These are phyloP conservation scores for Podaxis carcinomalis DNA, from an alignment of 768 basidiomycete species.

Conservation along the genomic window DNA sequence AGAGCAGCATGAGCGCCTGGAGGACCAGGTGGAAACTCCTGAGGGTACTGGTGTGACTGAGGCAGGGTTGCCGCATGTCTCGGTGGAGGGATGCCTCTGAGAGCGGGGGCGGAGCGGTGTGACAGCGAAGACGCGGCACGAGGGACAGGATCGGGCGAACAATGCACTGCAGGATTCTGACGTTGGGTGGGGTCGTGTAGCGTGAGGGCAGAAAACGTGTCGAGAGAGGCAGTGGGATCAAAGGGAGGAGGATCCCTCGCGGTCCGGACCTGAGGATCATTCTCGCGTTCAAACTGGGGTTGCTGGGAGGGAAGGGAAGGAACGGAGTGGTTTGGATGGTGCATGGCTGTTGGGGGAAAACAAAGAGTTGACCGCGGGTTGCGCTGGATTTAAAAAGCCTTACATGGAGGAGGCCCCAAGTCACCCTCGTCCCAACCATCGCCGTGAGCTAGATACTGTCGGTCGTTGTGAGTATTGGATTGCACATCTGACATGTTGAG, in stretches of 20 bases:
- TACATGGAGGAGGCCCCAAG: slow-evolving; percentile 3
- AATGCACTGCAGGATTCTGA: slow-evolving; percentile 14
- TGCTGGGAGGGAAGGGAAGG: slow-evolving; percentile 39
- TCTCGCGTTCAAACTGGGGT: slow-evolving; percentile 28
- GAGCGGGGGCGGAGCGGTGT: slow-evolving; percentile 28
- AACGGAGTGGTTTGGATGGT: slow-evolving; percentile 42
- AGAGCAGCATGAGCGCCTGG: background rate
- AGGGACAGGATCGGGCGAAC: slow-evolving; percentile 41
- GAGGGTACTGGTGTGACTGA: slow-evolving; percentile 19
- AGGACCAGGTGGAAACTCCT: slow-evolving; percentile 1
- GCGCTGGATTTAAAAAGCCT: background rate
- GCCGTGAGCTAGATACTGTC: background rate
- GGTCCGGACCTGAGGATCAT: slow-evolving; percentile 17
- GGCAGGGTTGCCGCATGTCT: slow-evolving; percentile 41
- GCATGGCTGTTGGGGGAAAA: slow-evolving; percentile 1
- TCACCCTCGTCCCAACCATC: background rate
- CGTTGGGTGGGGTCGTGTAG: slow-evolving; percentile 35
- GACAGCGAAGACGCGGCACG: slow-evolving; percentile 60
- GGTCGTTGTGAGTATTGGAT: background rate
- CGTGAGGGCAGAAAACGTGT: slow-evolving; percentile 50
- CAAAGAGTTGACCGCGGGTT: background rate
- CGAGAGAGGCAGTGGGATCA: slow-evolving; percentile 42
- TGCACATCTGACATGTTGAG: background rate
- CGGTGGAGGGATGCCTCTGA: slow-evolving; percentile 25
- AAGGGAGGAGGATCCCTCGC: slow-evolving; percentile 27